Evolutionary conservation across 2,329 filamentous ascomycete species (phyloP).

Genomic region (Exutisphaerella laricina): DNA sequence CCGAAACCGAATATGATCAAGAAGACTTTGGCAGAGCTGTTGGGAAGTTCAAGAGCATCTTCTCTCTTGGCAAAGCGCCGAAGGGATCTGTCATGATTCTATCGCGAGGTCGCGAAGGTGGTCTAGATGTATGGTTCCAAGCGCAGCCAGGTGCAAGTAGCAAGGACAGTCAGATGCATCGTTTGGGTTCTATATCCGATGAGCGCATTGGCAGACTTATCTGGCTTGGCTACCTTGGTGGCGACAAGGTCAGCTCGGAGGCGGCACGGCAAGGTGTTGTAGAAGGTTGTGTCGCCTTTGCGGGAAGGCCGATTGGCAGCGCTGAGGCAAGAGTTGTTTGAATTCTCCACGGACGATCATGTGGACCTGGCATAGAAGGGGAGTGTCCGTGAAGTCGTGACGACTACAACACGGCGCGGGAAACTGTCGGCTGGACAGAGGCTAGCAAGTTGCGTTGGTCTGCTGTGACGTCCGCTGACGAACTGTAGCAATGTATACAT

Average conservation of each 20-base stretch:
- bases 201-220: constrained; percentile 74
- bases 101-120: constrained; percentile 59
- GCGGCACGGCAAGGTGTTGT: constrained; percentile 74
- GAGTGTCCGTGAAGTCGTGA: too few species aligned
- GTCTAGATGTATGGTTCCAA: constrained; percentile 63
- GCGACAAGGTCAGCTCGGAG: constrained; percentile 81
- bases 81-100: constrained; percentile 76
- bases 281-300: constrained; percentile 80
- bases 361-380: too few species aligned
- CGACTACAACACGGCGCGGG: too few species aligned
- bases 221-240: constrained; percentile 87
- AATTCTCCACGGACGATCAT: too few species aligned
- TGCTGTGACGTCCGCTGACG: too few species aligned
- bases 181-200: constrained; percentile 67
- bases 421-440: too few species aligned
- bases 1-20: constrained; percentile 54
- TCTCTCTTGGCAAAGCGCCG: constrained; percentile 69
- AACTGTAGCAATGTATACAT: too few species aligned
- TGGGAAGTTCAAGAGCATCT: constrained; percentile 72
- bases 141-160: constrained; percentile 39
- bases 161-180: constrained; percentile 39
- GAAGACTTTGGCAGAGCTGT: constrained; percentile 72
- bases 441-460: too few species aligned
- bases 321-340: constrained; percentile 66
- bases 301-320: constrained; percentile 80